These are phyloP conservation scores for Teunomyces kruisii DNA, from an alignment of 805 yeast species.

Conservation along the genomic window DNA sequence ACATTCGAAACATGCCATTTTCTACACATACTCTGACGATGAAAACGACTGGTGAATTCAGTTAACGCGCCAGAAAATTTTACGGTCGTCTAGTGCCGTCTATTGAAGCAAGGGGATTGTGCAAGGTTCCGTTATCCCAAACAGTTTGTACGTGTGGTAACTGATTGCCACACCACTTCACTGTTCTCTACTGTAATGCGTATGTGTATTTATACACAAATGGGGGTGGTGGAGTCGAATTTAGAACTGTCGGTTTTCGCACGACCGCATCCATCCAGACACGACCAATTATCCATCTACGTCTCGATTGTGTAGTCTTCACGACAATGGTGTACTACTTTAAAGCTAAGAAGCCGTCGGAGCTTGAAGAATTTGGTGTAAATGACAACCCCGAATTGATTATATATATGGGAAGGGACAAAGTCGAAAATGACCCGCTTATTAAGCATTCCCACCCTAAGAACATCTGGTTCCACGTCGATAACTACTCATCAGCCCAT, in stretches of 20 bases:
- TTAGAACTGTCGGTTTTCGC: not conserved
- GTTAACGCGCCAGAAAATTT: too few relatives aligned
- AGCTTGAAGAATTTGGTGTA: slow-evolving; percentile 16
- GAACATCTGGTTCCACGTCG: slow-evolving; percentile 82
- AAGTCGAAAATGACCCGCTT: slow-evolving; percentile 56
- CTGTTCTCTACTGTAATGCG: too few relatives aligned
- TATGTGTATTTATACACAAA: too few relatives aligned
- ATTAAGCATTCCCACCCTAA: slow-evolving; percentile 63
- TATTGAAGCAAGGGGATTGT: too few relatives aligned
- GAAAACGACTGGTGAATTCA: not conserved
- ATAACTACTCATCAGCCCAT: slow-evolving; percentile 74
- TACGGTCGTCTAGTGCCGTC: too few relatives aligned
- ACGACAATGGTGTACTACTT: slow-evolving; percentile 32
- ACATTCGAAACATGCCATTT: not conserved
- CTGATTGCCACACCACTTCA: too few relatives aligned
- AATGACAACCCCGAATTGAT: slow-evolving; percentile 23
- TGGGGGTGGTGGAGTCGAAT: too few relatives aligned
- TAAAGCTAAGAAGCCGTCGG: slow-evolving; percentile 17
- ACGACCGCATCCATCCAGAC: not conserved
- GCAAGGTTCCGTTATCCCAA: too few relatives aligned
- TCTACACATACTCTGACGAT: not conserved
- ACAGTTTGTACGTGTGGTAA: too few relatives aligned
- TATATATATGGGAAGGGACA: slow-evolving; percentile 72
- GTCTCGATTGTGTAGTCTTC: not conserved
- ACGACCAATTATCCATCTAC: not conserved